These are phyloP conservation scores for Fistulina hepatica DNA, from an alignment of 1,284 basidiomycete species.

Conservation along the genomic window DNA sequence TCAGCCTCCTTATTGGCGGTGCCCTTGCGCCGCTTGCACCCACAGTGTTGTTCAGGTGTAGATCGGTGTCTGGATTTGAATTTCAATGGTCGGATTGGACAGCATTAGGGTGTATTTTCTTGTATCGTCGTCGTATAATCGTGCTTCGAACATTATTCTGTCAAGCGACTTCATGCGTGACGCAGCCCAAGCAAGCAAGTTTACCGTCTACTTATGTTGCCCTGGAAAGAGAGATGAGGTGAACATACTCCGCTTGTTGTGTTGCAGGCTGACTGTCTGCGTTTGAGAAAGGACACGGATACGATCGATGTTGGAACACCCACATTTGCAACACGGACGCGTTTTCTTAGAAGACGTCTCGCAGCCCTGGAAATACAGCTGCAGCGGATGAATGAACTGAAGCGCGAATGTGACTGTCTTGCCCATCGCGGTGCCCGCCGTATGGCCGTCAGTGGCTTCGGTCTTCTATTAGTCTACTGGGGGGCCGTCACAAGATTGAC, in stretches of 20 bases:
- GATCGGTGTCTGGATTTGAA: too few species aligned
- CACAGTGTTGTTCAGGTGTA: constrained; percentile 33
- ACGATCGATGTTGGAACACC: constrained; percentile 47
- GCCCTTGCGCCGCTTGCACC: constrained; percentile 27
- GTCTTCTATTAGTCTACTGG: constrained; percentile 53
- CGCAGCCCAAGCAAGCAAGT: constrained; percentile 43
- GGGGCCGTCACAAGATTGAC: constrained; percentile 48
- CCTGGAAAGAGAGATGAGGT: constrained; percentile 1
- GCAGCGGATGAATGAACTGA: constrained; percentile 40
- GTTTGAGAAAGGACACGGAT: constrained; percentile 19
- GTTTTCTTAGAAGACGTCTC: constrained; percentile 44
- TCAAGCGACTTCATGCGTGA: constrained; percentile 60
- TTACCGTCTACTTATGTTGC: constrained; percentile 40
- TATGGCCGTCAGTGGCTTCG: constrained; percentile 49
- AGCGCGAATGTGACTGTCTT: constrained; percentile 41
- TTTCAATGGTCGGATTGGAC: constrained; percentile 20
- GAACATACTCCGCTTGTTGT: background rate
- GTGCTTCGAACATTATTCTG: too few species aligned
- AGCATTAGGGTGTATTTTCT: too few species aligned
- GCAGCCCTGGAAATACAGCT: constrained; percentile 32
- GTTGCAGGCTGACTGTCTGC: background rate
- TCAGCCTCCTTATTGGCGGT: constrained; percentile 37
- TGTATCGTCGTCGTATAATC: too few species aligned
- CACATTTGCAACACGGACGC: constrained; percentile 51
- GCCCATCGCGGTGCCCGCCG: constrained; percentile 45